Conservation (phyloP, 2,329 filamentous ascomycete species). For the Hymenoscyphus occultus region DNA sequence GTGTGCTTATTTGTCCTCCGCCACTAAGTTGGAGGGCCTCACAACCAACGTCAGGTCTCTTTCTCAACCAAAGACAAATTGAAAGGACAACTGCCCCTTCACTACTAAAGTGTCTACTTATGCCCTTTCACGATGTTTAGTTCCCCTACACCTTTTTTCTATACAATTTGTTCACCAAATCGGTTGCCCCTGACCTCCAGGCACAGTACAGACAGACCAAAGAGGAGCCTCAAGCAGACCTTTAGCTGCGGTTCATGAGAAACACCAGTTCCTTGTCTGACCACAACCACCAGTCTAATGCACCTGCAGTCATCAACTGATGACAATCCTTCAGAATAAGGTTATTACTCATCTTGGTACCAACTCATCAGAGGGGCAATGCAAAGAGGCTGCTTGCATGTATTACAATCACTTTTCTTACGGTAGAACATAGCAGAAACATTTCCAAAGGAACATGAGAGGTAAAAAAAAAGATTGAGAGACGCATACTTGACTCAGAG, state of each 20-base stretch:
- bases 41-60: too few relatives aligned
- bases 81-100: neutral
- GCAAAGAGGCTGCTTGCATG: neutral
- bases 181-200: neutral
- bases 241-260: neutral
- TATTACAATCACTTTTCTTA: neutral
- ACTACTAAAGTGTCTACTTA: neutral
- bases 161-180: neutral
- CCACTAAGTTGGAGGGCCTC: too few relatives aligned
- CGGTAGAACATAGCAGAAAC: too few relatives aligned
- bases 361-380: neutral
- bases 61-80: too few relatives aligned
- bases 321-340: neutral
- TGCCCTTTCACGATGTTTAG: neutral
- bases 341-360: slow-evolving; percentile 1
- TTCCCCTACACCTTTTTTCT: neutral
- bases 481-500: too few relatives aligned
- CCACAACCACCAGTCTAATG: neutral
- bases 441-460: too few relatives aligned
- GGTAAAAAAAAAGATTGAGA: too few relatives aligned
- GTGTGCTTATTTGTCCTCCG: neutral
- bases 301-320: neutral
- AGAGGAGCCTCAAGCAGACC: neutral
- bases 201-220: neutral
- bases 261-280: neutral